A percentile compares a stretch with the other conserved stretches of the same genome.
phyloP scores from a whole-genome alignment of 202 grass and related monocot species.

The Panicum virgatum region DNA sequence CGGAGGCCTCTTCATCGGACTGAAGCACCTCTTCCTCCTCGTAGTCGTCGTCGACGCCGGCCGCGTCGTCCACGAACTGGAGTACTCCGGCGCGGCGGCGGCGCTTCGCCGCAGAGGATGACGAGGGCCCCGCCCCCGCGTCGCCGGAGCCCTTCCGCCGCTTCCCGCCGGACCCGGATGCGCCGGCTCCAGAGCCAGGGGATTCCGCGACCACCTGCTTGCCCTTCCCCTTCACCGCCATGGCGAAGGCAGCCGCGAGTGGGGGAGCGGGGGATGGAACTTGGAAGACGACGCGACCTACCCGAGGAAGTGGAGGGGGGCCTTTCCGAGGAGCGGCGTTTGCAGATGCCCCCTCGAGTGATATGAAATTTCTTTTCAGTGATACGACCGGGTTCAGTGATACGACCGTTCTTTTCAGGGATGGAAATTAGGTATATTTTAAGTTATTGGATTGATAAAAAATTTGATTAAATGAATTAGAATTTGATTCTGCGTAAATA shows the following conservation, averaged over 20 bases:
- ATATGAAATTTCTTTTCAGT: not conserved
- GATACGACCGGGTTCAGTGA: not conserved
- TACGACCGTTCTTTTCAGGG: no score
- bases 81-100: constrained; percentile 54
- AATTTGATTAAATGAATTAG: no score
- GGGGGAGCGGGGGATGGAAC: not conserved
- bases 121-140: constrained; percentile 33
- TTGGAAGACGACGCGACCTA: constrained; percentile 3
- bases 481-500: no score
- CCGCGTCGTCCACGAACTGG: constrained; percentile 78
- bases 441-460: no score
- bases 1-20: constrained; percentile 29
- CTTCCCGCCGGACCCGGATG: constrained; percentile 38
- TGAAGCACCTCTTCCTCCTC: constrained; percentile 52
- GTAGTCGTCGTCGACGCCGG: constrained; percentile 52
- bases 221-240: constrained; percentile 80
- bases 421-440: no score
- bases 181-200: not conserved
- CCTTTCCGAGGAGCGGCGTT: not conserved
- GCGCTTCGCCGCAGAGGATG: constrained; percentile 44
- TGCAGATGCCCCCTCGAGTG: not conserved
- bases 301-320: not conserved
- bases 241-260: constrained; percentile 25
- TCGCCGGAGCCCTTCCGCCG: constrained; percentile 27
- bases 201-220: constrained; percentile 52